These are phyloP conservation scores for Balansia obtecta DNA, from an alignment of 2,329 filamentous ascomycete species.

Conservation along the genomic window DNA sequence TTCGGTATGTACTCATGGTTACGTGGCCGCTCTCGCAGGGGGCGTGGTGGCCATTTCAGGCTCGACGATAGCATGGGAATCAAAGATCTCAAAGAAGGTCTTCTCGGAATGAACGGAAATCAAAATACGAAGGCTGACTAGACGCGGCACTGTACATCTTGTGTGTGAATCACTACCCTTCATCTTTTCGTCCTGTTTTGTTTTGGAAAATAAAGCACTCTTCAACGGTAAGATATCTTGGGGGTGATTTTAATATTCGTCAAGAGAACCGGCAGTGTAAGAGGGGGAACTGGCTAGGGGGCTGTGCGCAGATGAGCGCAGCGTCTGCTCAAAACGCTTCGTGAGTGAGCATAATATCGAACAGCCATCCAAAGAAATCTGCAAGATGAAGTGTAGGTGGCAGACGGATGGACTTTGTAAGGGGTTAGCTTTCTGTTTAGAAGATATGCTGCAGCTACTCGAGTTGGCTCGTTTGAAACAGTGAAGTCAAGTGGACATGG, in stretches of 20 bases:
- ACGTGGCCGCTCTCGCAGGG: slow-evolving; percentile 40
- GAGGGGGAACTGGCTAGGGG: not conserved
- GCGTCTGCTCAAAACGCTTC: not conserved
- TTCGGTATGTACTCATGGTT: slow-evolving; percentile 41
- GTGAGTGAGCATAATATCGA: not conserved
- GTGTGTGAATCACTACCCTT: not conserved
- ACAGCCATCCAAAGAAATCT: not conserved
- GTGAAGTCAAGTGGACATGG: slow-evolving; percentile 7
- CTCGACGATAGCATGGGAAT: slow-evolving; percentile 43
- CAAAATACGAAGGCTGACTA: slow-evolving; percentile 24
- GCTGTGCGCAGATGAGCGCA: not conserved
- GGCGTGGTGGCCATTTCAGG: slow-evolving; percentile 46
- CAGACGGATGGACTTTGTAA: not conserved
- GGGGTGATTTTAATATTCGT: slow-evolving; percentile 1
- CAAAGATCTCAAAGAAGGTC: slow-evolving; percentile 49
- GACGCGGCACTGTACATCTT: slow-evolving; percentile 1
- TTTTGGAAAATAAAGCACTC: slow-evolving; percentile 5
- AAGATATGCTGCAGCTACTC: not conserved
- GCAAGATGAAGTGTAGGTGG: not conserved
- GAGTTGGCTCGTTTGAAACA: not conserved
- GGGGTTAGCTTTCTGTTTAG: not conserved
- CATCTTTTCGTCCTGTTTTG: slow-evolving; percentile 5
- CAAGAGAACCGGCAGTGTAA: not conserved
- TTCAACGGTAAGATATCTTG: slow-evolving; percentile 1
- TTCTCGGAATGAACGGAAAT: slow-evolving; percentile 36